These are phyloP conservation scores for Apiospora koreana DNA, from an alignment of 2,329 filamentous ascomycete species.

Conservation along the genomic window DNA sequence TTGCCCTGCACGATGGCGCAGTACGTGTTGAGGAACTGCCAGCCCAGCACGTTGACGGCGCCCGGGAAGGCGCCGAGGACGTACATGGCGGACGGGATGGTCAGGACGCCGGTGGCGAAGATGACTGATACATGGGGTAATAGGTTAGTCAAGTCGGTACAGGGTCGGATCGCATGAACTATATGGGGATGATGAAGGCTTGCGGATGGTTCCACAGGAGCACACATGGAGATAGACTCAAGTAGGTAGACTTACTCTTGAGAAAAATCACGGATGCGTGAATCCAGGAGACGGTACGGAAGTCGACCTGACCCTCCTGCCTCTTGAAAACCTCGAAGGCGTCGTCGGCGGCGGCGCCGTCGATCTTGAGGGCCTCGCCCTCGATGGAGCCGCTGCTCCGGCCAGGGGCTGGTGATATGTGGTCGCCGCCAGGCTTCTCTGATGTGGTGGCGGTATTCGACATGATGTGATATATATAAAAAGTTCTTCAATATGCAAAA, in stretches of 20 bases:
- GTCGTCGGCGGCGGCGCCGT: conserved; percentile 27
- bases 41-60: conserved; percentile 43
- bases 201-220: not conserved
- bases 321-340: conserved; percentile 47
- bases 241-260: conserved; percentile 34
- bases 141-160: not conserved
- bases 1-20: conserved; percentile 41
- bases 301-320: conserved; percentile 43
- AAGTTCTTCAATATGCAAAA: not conserved
- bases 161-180: not conserved
- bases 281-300: conserved; percentile 49
- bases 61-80: conserved; percentile 44
- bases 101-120: conserved; percentile 45
- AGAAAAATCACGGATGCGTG: conserved; percentile 49
- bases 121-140: conserved; percentile 29
- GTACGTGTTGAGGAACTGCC: conserved; percentile 40
- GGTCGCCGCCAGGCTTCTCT: conserved; percentile 18
- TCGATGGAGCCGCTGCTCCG: conserved; percentile 25
- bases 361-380: conserved; percentile 21
- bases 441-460: not conserved
- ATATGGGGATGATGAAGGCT: not conserved
- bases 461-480: not conserved
- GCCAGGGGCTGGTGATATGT: conserved; percentile 21
- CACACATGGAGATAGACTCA: not conserved
- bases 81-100: conserved; percentile 44